Conservation (phyloP, 1,139 yeast genomes). For the Zhuliangozyma blackwelliae region DNA sequence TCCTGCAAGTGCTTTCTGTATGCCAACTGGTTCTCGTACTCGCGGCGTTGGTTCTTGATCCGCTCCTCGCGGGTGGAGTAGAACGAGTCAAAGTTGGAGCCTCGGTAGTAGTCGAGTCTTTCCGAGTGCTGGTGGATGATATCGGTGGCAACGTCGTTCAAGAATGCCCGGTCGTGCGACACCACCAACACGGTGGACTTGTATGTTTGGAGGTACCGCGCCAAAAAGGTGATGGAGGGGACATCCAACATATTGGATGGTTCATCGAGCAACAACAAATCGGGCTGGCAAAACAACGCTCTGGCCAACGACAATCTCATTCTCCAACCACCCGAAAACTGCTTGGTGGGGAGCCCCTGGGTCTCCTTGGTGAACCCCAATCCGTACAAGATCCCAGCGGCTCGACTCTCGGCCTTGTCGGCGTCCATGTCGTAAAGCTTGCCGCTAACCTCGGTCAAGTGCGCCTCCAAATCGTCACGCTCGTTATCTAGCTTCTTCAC, state of each 20-base stretch:
- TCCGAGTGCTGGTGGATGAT: constrained; percentile 97
- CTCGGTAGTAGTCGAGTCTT: constrained; percentile 92
- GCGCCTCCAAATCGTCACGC: constrained; percentile 76
- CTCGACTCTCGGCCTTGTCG: constrained; percentile 96
- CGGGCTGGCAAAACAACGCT: constrained; percentile 96
- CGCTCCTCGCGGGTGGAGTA: constrained; percentile 94
- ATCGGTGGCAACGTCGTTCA: constrained; percentile 97
- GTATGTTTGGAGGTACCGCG: constrained; percentile 82
- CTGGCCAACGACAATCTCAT: constrained; percentile 98
- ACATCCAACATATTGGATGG: constrained; percentile 99
- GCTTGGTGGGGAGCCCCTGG: constrained; percentile 76
- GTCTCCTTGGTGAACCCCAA: constrained; percentile 89
- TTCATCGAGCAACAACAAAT: constrained; percentile 86
- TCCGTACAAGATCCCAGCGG: constrained; percentile 91
- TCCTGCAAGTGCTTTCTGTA: constrained; percentile 88
- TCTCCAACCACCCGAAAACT: constrained; percentile 99
- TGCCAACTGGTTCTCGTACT: constrained; percentile 96
- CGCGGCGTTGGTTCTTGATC: constrained; percentile 86
- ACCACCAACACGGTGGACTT: constrained; percentile 92
- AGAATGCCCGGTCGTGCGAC: constrained; percentile 95
- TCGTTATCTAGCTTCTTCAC: constrained; percentile 82
- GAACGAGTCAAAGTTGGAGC: constrained; percentile 89
- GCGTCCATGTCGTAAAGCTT: constrained; percentile 90
- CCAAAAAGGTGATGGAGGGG: constrained; percentile 92
- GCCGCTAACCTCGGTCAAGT: constrained; percentile 72